Conservation (phyloP, 345 rosid genomes). For the Eucalyptus cloeziana region DNA sequence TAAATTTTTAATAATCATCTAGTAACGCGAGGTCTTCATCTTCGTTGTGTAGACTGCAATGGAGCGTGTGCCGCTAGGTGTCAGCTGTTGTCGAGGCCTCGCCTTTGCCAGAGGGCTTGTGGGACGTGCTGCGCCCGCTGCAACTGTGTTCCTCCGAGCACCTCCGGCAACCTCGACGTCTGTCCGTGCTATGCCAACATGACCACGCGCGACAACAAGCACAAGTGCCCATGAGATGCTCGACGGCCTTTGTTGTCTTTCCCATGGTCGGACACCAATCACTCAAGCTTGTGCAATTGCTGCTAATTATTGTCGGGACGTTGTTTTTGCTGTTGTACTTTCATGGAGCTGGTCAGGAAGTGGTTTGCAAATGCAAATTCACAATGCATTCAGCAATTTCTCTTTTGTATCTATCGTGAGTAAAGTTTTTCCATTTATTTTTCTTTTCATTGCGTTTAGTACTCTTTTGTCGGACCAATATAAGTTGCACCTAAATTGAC, state of each 20-base stretch:
- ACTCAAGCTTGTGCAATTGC: background rate
- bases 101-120: conserved; percentile 57
- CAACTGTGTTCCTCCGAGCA: conserved; percentile 76
- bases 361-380: background rate
- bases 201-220: conserved; percentile 58
- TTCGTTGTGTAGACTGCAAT: conserved; percentile 26
- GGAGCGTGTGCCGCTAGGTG: conserved; percentile 52
- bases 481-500: background rate
- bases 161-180: conserved; percentile 40
- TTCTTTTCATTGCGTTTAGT: background rate
- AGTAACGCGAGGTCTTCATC: background rate
- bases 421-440: background rate
- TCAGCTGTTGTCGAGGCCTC: conserved; percentile 40
- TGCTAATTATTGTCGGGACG: background rate
- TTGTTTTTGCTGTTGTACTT: background rate
- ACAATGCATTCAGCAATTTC: background rate
- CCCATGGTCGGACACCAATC: background rate
- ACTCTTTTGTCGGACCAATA: background rate
- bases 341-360: background rate
- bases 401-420: background rate
- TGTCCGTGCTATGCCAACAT: conserved; percentile 57
- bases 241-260: background rate
- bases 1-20: background rate
- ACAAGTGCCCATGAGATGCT: conserved; percentile 50
- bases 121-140: conserved; percentile 62